Conservation (phyloP, 768 basidiomycete species). For the Exidia glandulosa region DNA sequence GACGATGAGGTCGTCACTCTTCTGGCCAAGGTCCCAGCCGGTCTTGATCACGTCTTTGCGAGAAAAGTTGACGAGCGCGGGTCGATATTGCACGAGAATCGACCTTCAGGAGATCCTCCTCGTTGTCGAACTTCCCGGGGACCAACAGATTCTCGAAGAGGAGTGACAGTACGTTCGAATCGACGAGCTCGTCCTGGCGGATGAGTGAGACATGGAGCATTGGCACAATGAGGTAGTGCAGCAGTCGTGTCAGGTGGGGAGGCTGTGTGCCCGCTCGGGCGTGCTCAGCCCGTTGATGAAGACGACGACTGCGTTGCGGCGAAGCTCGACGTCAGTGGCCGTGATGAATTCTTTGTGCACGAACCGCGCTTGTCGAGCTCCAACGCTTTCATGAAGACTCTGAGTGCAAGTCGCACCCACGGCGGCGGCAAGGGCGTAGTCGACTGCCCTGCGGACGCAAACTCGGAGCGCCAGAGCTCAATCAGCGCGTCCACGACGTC, state of each 20-base stretch:
- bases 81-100: slow-evolving; percentile 81
- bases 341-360: slow-evolving; percentile 78
- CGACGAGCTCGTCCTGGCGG: slow-evolving; percentile 46
- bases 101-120: slow-evolving; percentile 80
- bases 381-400: slow-evolving; percentile 67
- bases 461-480: slow-evolving; percentile 55
- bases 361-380: slow-evolving; percentile 68
- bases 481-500: slow-evolving; percentile 63
- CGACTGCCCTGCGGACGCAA: slow-evolving; percentile 8
- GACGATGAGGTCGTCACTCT: slow-evolving; percentile 76
- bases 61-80: slow-evolving; percentile 64
- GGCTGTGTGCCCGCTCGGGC: slow-evolving; percentile 67
- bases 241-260: slow-evolving; percentile 41
- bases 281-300: slow-evolving; percentile 75
- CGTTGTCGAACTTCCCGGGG: slow-evolving; percentile 39
- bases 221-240: slow-evolving; percentile 78
- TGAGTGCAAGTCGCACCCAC: slow-evolving; percentile 53
- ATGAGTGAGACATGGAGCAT: slow-evolving; percentile 53
- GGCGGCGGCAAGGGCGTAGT: slow-evolving; percentile 18
- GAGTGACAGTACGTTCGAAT: slow-evolving; percentile 55
- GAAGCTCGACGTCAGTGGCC: slow-evolving; percentile 53
- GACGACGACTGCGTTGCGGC: slow-evolving; percentile 71
- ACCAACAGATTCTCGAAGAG: slow-evolving; percentile 75
- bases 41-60: slow-evolving; percentile 90
- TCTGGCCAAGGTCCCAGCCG: slow-evolving; percentile 77